Evolutionary conservation across 1,139 yeast species (phyloP).

Genomic region (Kurtzmaniella quercitrusa): DNA sequence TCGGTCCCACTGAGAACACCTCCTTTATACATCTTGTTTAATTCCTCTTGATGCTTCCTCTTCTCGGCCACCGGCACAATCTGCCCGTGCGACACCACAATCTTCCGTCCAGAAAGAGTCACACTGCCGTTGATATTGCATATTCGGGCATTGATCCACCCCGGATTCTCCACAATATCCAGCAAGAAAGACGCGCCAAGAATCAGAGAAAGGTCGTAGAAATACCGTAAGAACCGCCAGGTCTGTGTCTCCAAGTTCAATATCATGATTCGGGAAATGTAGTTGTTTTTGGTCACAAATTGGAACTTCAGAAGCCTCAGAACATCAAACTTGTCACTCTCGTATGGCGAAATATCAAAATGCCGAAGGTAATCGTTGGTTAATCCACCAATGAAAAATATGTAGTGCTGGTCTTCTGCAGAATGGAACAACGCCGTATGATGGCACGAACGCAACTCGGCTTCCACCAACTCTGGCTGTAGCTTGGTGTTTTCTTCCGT

Average conservation of each 20-base stretch:
- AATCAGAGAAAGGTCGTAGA: constrained; percentile 27
- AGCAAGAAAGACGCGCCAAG: constrained; percentile 20
- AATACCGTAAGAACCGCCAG: constrained; percentile 37
- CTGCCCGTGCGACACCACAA: constrained; percentile 39
- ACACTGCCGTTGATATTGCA: constrained; percentile 30
- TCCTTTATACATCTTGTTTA: constrained; percentile 18
- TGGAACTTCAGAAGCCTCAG: constrained; percentile 30
- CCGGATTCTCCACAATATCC: constrained; percentile 16
- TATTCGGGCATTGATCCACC: constrained; percentile 28
- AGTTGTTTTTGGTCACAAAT: constrained; percentile 21
- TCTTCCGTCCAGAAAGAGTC: constrained; percentile 31
- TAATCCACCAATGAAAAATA: constrained; percentile 42
- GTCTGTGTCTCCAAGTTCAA: constrained; percentile 40
- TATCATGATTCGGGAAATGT: constrained; percentile 32
- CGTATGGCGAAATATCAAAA: constrained; percentile 26
- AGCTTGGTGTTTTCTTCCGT: constrained; percentile 21
- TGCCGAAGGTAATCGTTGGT: constrained; percentile 32
- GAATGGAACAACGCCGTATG: constrained; percentile 36
- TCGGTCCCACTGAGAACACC: constrained; percentile 34
- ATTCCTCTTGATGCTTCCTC: constrained; percentile 19
- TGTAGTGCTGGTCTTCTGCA: constrained; percentile 32
- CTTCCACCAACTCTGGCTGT: constrained; percentile 31
- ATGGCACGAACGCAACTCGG: constrained; percentile 42
- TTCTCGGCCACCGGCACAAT: constrained; percentile 29
- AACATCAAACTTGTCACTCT: constrained; percentile 33